Evolutionary conservation across 352 stramenopile genomes (phyloP), one percentile per base, ranked within the genome.

Genomic region (Globisporangium cylindrosporum): DNA sequence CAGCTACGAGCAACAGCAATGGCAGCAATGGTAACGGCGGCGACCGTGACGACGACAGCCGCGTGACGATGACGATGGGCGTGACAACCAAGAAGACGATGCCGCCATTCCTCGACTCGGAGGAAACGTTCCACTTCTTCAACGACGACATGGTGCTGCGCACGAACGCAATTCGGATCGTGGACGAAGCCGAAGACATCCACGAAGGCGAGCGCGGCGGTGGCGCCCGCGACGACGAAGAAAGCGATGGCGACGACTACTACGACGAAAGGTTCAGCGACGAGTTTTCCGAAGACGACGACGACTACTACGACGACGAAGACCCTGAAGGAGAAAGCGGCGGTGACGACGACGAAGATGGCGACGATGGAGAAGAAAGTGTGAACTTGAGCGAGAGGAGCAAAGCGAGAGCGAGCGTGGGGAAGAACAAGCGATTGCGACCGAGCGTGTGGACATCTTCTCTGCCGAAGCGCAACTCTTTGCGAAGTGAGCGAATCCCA

Each of bases 41-140:
- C 55, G 67, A 69, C 4, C 63, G 51, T 41, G 64, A 64, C 64
- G 66, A 41, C 59, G 55, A 48, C 59, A 64, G 22, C 49, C 43
- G 51, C 63, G 58, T 24, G 9, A 43, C 36, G 36, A 18, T 43
- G 53, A 41, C 36, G 36, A 43, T 43, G 53, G 24, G 7, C 34
- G 32, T 56, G 60, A 46, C 72, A 41, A 62, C 15, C 10, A 57
- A 20, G 25, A 72, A 64, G 51, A 69, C 49, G 34, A 22, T 67
- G 58, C 59, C 65, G 59, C 60, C 53, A 24, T 74, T 81, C 59
- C 48, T 91, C 48, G 79, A 89, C 64, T 82, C 77, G 60, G 76
- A 87, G 27, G 83, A 90, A 49, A 88, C 79, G 14, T 82, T 77
- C 51, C 81, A 91, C 62, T 91, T 89, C 69, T 91, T 90, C 73